Evolutionary conservation across 2,329 filamentous ascomycete genomes (phyloP).

Genomic region (Fusarium sp.): DNA sequence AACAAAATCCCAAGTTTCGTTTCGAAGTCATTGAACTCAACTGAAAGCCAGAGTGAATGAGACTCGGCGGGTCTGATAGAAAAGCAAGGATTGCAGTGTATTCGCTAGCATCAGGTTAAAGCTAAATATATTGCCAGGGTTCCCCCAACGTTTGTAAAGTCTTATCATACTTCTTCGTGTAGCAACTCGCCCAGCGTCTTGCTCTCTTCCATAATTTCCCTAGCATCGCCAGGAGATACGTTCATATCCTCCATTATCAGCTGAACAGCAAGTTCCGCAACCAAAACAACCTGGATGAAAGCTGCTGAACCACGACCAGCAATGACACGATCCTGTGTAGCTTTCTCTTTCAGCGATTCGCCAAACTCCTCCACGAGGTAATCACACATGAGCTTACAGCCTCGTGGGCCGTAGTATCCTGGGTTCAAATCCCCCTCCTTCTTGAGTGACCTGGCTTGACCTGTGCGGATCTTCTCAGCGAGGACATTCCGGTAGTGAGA

Average conservation of each 20-base stretch:
- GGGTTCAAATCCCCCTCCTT: slow-evolving; percentile 71
- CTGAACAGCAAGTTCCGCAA: slow-evolving; percentile 73
- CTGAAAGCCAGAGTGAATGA: neutral
- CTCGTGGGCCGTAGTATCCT: slow-evolving; percentile 86
- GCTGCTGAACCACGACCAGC: slow-evolving; percentile 72
- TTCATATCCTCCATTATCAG: slow-evolving; percentile 68
- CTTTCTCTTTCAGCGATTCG: slow-evolving; percentile 68
- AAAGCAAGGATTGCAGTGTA: slow-evolving; percentile 22
- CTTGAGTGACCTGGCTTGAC: slow-evolving; percentile 68
- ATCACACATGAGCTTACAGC: slow-evolving; percentile 77
- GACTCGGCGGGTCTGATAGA: neutral
- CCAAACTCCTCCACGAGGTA: slow-evolving; percentile 72
- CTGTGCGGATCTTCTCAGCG: slow-evolving; percentile 64
- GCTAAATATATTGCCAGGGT: neutral
- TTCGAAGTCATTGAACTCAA: slow-evolving; percentile 5
- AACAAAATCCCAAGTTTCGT: slow-evolving; percentile 24
- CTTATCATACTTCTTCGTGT: slow-evolving; percentile 64
- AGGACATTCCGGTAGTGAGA: slow-evolving; percentile 72
- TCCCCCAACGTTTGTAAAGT: neutral
- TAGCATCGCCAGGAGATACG: slow-evolving; percentile 57
- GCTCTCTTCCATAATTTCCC: slow-evolving; percentile 72
- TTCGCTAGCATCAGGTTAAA: slow-evolving; percentile 7
- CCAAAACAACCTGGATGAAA: slow-evolving; percentile 80
- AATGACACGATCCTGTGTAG: slow-evolving; percentile 73
- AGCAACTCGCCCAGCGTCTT: slow-evolving; percentile 74